Conservation (phyloP, 2,329 filamentous ascomycete genomes). For the Alternaria sp. region DNA sequence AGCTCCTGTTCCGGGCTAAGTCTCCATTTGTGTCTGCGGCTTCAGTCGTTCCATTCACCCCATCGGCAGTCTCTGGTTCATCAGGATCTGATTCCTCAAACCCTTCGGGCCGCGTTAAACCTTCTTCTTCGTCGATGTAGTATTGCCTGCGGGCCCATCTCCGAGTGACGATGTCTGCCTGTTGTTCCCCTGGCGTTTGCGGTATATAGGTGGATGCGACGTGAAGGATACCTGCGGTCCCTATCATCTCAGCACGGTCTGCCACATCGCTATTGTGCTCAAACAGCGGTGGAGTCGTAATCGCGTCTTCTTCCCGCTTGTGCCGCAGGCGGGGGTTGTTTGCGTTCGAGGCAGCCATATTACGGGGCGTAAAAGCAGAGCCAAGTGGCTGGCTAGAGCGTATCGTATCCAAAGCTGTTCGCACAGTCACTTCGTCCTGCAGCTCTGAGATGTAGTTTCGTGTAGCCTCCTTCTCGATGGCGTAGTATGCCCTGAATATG, state of each 20-base stretch:
- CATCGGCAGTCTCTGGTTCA: constrained; percentile 15
- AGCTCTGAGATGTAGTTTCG: constrained; percentile 79
- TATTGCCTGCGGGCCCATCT: constrained; percentile 78
- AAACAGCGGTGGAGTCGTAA: constrained; percentile 35
- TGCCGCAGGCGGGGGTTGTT: constrained; percentile 24
- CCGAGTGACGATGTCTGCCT: constrained; percentile 59
- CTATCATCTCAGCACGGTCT: constrained; percentile 23
- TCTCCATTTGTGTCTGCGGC: constrained; percentile 25
- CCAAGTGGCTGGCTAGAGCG: constrained; percentile 55
- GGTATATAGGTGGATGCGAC: background rate
- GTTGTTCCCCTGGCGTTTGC: constrained; percentile 8
- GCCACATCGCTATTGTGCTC: constrained; percentile 34
- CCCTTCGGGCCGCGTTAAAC: constrained; percentile 52
- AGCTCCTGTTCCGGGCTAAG: constrained; percentile 45
- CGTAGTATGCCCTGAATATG: constrained; percentile 91
- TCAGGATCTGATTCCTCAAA: constrained; percentile 12
- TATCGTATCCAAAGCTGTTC: constrained; percentile 48
- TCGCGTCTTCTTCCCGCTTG: constrained; percentile 43
- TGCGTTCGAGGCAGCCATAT: constrained; percentile 33
- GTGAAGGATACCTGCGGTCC: constrained; percentile 14
- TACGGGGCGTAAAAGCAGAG: constrained; percentile 51
- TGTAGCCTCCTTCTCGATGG: constrained; percentile 87
- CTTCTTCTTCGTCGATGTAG: constrained; percentile 86
- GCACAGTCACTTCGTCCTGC: constrained; percentile 75
- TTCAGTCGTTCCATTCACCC: constrained; percentile 10